Conservation (phyloP, 202 grass and related monocot species). For the Alloteropsis angusta region DNA sequence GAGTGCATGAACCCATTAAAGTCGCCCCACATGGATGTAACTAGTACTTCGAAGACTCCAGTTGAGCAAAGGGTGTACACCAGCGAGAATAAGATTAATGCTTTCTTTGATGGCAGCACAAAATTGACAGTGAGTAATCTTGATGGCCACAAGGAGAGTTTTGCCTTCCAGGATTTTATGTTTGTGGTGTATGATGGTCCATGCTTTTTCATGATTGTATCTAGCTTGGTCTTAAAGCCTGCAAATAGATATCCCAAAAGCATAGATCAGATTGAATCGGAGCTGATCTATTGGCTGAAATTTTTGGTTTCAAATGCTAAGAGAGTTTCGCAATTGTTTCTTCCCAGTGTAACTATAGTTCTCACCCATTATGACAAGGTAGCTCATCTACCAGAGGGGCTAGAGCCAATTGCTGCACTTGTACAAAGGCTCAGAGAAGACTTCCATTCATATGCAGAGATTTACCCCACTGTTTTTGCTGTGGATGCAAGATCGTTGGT, state of each 20-base stretch:
- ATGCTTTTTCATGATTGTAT: slow-evolving; percentile 72
- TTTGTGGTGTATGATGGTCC: slow-evolving; percentile 54
- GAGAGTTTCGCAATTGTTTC: slow-evolving; percentile 36
- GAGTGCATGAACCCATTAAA: slow-evolving; percentile 51
- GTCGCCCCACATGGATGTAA: slow-evolving; percentile 30
- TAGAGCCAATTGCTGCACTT: slow-evolving; percentile 46
- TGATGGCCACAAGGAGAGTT: slow-evolving; percentile 45
- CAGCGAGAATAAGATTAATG: slow-evolving; percentile 47
- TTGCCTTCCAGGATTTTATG: slow-evolving; percentile 62
- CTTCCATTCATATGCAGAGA: slow-evolving; percentile 65
- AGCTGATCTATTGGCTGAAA: slow-evolving; percentile 80
- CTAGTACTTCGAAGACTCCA: slow-evolving; percentile 41
- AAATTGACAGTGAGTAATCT: slow-evolving; percentile 76
- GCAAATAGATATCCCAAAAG: slow-evolving; percentile 55
- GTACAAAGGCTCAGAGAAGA: slow-evolving; percentile 80
- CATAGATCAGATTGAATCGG: slow-evolving; percentile 59
- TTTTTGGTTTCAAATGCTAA: slow-evolving; percentile 68
- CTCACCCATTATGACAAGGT: slow-evolving; percentile 80
- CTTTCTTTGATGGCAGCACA: slow-evolving; percentile 54
- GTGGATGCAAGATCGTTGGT: slow-evolving; percentile 80
- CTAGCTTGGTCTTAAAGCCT: slow-evolving; percentile 58
- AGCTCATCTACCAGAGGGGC: slow-evolving; percentile 39
- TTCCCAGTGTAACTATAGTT: slow-evolving; percentile 68
- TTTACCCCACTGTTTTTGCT: slow-evolving; percentile 80
- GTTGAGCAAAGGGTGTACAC: slow-evolving; percentile 48